Evolutionary conservation across 2,329 filamentous ascomycete genomes (phyloP).

Genomic region (Venturiaceae sp.): DNA sequence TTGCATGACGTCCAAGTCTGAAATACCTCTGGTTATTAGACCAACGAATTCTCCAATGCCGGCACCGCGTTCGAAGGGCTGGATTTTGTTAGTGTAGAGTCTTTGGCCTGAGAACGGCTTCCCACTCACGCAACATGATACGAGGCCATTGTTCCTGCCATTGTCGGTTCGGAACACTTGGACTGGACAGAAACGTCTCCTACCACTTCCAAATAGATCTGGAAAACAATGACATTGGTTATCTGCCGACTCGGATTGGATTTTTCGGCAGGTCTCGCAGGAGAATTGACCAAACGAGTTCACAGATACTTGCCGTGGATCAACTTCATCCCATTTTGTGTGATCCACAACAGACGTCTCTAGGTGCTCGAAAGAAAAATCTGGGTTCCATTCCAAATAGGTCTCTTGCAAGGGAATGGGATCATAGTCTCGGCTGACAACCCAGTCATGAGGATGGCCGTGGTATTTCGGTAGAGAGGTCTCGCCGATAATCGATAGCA

Average conservation of each 20-base stretch:
- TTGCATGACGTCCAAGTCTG: constrained; percentile 46
- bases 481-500: constrained; percentile 38
- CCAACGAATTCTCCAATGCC: constrained; percentile 49
- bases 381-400: constrained; percentile 36
- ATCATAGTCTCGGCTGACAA: constrained; percentile 32
- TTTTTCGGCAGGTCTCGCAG: constrained; percentile 36
- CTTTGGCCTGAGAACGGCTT: not conserved
- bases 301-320: constrained; percentile 33
- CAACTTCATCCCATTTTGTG: constrained; percentile 37
- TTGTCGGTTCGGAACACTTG: constrained; percentile 43
- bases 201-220: constrained; percentile 36
- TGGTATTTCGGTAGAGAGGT: constrained; percentile 29
- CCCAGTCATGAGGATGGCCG: constrained; percentile 44
- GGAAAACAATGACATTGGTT: constrained; percentile 47
- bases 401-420: constrained; percentile 35
- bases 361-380: constrained; percentile 39
- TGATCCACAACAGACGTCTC: constrained; percentile 41
- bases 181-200: constrained; percentile 32
- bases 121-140: constrained; percentile 25
- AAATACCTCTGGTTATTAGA: constrained; percentile 41
- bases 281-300: constrained; percentile 21
- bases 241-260: constrained; percentile 38
- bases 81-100: not conserved
- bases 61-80: constrained; percentile 39
- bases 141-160: constrained; percentile 45